Evolutionary conservation across 2,329 filamentous ascomycete genomes (phyloP), one percentile per base, ranked within the genome.

Genomic region (Rhynchosporium secalis): DNA sequence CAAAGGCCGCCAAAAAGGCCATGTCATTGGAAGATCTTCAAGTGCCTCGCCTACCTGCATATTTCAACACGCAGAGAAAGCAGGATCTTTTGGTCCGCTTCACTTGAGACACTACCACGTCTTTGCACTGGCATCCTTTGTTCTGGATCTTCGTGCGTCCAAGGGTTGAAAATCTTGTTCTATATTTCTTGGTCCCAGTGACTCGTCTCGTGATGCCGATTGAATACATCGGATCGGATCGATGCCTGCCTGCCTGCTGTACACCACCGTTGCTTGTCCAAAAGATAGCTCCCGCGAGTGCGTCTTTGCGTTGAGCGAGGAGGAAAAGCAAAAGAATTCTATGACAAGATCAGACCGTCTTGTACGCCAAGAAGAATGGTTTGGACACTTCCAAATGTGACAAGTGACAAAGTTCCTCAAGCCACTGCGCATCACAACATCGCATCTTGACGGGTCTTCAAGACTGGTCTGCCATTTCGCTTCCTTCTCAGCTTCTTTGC

Each of bases 101-200:
- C 60, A 57, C 38, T 55, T 49, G 29, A 38, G 49, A 40, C 36
- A 60, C 49, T 10, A 65, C 60, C 58, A 60, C 56, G 52, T 43
- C 48, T 52, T 51, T 58, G 48, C 55, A 61, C 65, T 56, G 51
- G 56, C 41, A 56, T 61, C 49, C 2, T 36, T 56, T 38, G 29
- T 48, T 64, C 58, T 54, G 55, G 56, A 69, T 69, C 65, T 65
- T 62, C 58, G 67, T 68, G 41, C 60, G 31, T 58, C 66, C 58
- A 58, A 59, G 41, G 48, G 31, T 31, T 56, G 28, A 20, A 56
- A 60, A 68, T 63, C 64, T 66, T 60, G 60, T 62, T 65, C 62
- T 33, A 62, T 20, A 58, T 45, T 45, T 59, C 31, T 28, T 15
- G 36, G 60, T 56, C 40, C 45, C 38, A 33, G 41, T 57, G 51